These are phyloP conservation scores for Colletotrichum sp. DNA, from an alignment of 2,329 filamentous ascomycete species.

Conservation along the genomic window DNA sequence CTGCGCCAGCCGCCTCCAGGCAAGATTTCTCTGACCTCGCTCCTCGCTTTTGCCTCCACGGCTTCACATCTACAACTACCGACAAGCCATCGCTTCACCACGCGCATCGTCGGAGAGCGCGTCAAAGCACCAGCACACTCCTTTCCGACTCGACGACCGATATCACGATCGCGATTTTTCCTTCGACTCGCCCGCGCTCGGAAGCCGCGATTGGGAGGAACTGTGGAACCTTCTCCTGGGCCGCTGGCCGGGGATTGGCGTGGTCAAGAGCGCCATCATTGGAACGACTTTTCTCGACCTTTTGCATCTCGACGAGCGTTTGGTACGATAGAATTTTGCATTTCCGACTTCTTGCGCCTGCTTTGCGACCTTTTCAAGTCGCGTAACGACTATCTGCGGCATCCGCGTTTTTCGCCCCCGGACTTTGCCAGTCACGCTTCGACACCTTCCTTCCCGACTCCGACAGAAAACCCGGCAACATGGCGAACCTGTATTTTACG, in stretches of 20 bases:
- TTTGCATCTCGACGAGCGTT: constrained; percentile 35
- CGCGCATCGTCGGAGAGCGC: constrained; percentile 58
- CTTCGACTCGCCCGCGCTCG: constrained; percentile 28
- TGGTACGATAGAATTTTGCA: constrained; percentile 26
- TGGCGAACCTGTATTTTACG: constrained; percentile 91
- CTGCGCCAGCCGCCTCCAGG: constrained; percentile 42
- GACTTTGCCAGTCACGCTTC: not conserved
- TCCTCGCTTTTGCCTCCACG: constrained; percentile 42
- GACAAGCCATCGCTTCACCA: constrained; percentile 35
- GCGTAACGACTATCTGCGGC: constrained; percentile 10
- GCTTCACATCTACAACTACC: constrained; percentile 31
- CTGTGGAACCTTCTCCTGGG: constrained; percentile 52
- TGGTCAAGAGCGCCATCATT: constrained; percentile 46
- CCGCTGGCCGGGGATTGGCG: constrained; percentile 49
- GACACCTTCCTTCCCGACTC: constrained; percentile 21
- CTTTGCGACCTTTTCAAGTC: constrained; percentile 27
- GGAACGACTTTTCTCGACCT: constrained; percentile 33
- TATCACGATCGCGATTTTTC: constrained; percentile 39
- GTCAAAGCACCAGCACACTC: constrained; percentile 35
- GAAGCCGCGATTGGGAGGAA: constrained; percentile 50
- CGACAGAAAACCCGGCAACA: constrained; percentile 53
- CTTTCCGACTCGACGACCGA: constrained; percentile 37
- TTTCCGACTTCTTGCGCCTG: constrained; percentile 24
- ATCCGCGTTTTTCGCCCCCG: not conserved
- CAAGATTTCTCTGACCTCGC: constrained; percentile 48